Conservation (phyloP, 2,329 filamentous ascomycete genomes). For the Fusarium irregulare region DNA sequence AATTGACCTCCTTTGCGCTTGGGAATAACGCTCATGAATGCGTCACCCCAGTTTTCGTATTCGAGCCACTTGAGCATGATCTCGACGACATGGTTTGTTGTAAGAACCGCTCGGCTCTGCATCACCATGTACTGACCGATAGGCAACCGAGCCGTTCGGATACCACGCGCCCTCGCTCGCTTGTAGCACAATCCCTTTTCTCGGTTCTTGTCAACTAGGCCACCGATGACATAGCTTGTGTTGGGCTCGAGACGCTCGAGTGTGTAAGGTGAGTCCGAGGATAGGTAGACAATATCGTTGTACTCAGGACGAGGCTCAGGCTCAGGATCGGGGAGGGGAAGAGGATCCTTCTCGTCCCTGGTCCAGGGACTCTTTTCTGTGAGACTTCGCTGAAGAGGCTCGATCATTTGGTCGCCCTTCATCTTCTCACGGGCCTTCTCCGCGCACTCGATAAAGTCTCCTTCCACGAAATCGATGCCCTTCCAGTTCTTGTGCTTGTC, state of each 20-base stretch:
- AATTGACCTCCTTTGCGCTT: slow-evolving; percentile 86
- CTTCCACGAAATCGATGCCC: slow-evolving; percentile 76
- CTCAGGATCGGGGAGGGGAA: slow-evolving; percentile 51
- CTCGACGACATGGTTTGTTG: slow-evolving; percentile 96
- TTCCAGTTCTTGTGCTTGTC: slow-evolving; percentile 84
- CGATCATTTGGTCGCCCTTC: slow-evolving; percentile 68
- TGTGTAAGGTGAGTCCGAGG: slow-evolving; percentile 89
- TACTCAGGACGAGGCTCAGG: slow-evolving; percentile 50
- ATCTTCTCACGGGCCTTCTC: slow-evolving; percentile 75
- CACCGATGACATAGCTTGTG: slow-evolving; percentile 92
- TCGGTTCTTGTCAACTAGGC: slow-evolving; percentile 94
- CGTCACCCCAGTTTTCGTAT: slow-evolving; percentile 88
- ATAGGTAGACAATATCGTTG: slow-evolving; percentile 80
- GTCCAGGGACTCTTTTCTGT: slow-evolving; percentile 48
- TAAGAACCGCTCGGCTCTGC: slow-evolving; percentile 84
- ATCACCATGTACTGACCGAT: slow-evolving; percentile 97
- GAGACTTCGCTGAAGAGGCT: slow-evolving; percentile 61
- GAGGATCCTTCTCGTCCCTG: slow-evolving; percentile 48
- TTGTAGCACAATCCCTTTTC: slow-evolving; percentile 95
- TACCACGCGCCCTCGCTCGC: slow-evolving; percentile 76
- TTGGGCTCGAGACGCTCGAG: slow-evolving; percentile 86
- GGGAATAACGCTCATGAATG: slow-evolving; percentile 89
- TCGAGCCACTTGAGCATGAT: slow-evolving; percentile 97
- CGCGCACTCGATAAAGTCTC: slow-evolving; percentile 78
- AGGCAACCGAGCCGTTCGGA: slow-evolving; percentile 90